Conservation (phyloP, 1,139 yeast genomes). For the Diutina pseudorugosa region DNA sequence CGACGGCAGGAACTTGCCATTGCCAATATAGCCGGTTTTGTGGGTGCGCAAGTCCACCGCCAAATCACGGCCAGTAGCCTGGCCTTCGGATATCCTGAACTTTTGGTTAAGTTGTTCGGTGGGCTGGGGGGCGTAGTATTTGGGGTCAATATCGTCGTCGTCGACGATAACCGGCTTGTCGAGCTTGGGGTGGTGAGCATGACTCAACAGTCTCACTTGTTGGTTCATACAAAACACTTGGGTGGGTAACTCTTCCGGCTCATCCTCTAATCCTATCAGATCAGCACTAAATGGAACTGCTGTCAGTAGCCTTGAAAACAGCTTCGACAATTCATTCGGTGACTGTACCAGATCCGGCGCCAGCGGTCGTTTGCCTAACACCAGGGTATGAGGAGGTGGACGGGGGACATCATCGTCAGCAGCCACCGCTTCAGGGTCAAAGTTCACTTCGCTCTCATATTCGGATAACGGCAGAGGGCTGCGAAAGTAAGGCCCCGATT, state of each 20-base stretch:
- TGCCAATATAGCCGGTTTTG: slow-evolving; percentile 15
- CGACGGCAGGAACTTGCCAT: slow-evolving; percentile 26
- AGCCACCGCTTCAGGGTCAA: background rate
- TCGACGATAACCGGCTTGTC: slow-evolving; percentile 12
- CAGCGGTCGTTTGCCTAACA: background rate
- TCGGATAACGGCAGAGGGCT: background rate
- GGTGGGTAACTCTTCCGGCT: slow-evolving; percentile 24
- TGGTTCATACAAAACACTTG: slow-evolving; percentile 25
- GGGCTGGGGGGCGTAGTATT: slow-evolving; percentile 37
- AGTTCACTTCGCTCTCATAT: background rate
- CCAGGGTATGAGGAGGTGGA: background rate
- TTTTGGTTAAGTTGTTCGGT: slow-evolving; percentile 21
- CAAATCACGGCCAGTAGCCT: slow-evolving; percentile 13
- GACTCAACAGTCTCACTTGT: slow-evolving; percentile 20
- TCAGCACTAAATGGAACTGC: slow-evolving; percentile 33
- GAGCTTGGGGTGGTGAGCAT: slow-evolving; percentile 6
- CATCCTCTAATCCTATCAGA: slow-evolving; percentile 23
- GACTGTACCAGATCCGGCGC: background rate
- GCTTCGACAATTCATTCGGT: background rate
- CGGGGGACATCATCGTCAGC: background rate
- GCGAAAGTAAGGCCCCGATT: background rate
- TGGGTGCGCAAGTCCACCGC: slow-evolving; percentile 11
- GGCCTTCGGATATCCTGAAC: slow-evolving; percentile 15
- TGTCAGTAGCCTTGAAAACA: background rate
- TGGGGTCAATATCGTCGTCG: slow-evolving; percentile 31